These are phyloP conservation scores for Plasmodium vinckei DNA, from an alignment of 169 alveolate species.

Conservation along the genomic window DNA sequence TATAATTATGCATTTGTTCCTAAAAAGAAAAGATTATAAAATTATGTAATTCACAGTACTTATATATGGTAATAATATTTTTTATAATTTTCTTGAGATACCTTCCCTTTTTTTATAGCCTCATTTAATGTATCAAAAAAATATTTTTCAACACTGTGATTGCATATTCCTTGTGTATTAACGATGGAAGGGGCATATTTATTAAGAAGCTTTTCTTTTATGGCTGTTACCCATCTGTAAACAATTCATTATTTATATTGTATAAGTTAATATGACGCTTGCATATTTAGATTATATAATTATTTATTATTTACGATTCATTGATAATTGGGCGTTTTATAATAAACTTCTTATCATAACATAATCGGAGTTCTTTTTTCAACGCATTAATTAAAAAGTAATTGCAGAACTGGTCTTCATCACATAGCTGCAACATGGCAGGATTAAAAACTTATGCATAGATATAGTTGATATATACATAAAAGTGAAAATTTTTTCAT, in stretches of 20 bases:
- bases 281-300: background rate
- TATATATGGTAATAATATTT: background rate
- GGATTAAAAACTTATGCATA: background rate
- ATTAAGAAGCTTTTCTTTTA: conserved; percentile 48
- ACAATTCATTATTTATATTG: background rate
- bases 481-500: background rate
- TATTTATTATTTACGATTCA: conserved; percentile 21
- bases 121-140: conserved; percentile 48
- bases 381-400: conserved; percentile 27
- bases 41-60: background rate
- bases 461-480: background rate
- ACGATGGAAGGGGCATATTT: conserved; percentile 48
- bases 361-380: conserved; percentile 69
- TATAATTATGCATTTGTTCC: conserved; percentile 53
- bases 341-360: conserved; percentile 63
- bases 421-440: conserved; percentile 21
- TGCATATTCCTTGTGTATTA: conserved; percentile 72
- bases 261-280: background rate
- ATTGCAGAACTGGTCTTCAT: conserved; percentile 69
- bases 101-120: conserved; percentile 67
- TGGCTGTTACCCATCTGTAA: conserved; percentile 44
- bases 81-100: conserved; percentile 8
- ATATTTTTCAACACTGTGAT: conserved; percentile 41
- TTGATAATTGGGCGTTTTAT: conserved; percentile 30
- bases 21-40: background rate